Conservation (phyloP, 106 monocot genomes). For the Phalaenopsis aphrodite region DNA sequence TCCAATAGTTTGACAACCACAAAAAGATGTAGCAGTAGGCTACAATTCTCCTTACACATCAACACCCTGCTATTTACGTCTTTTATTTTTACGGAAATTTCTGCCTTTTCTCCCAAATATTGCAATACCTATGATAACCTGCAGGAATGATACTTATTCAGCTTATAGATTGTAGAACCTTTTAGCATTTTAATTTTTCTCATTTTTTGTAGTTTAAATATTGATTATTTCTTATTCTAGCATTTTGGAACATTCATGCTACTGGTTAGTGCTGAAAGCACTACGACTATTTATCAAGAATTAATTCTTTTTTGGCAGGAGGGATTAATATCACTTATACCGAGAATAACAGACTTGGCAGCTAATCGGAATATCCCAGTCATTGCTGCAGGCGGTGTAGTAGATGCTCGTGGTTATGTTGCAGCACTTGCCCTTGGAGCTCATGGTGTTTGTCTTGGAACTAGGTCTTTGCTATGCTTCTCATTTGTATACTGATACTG, state of each 20-base stretch:
- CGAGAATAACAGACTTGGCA: constrained; percentile 65
- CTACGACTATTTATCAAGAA: background rate
- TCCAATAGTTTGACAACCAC: no score
- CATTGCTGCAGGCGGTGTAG: constrained; percentile 71
- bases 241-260: background rate
- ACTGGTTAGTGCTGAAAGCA: background rate
- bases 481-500: background rate
- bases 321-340: constrained; percentile 48
- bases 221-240: background rate
- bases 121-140: no score
- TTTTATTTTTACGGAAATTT: no score
- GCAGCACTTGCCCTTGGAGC: constrained; percentile 72
- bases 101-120: no score
- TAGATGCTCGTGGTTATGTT: constrained; percentile 70
- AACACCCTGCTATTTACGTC: no score
- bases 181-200: background rate
- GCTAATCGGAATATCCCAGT: constrained; percentile 42
- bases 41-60: no score
- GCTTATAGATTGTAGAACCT: background rate
- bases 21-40: no score
- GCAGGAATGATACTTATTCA: no score
- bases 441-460: constrained; percentile 67
- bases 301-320: constrained; percentile 33
- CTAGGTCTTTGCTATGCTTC: constrained; percentile 31
- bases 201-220: background rate